phyloP scores from a whole-genome alignment of 257 asterid genomes.

The Scutellaria minor region DNA sequence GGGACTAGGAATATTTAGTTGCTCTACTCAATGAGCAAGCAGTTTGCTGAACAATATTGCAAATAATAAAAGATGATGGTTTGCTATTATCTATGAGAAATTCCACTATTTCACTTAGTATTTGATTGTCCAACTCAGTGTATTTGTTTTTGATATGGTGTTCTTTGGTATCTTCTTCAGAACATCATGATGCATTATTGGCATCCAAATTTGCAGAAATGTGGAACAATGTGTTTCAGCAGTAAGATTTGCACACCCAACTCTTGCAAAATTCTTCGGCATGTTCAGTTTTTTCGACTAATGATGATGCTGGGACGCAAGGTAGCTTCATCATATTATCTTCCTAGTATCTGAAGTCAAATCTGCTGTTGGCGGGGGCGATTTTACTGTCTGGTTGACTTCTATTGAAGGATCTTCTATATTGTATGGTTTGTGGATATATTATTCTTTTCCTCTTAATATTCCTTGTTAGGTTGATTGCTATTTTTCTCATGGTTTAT shows the following conservation, averaged over 20 bases:
- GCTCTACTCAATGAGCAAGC: too few relatives aligned
- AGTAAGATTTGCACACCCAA: slow-evolving; percentile 28
- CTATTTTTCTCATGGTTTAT: slow-evolving; percentile 19
- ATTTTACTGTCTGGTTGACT: slow-evolving; percentile 95
- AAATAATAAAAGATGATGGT: not conserved
- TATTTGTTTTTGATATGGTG: slow-evolving; percentile 3
- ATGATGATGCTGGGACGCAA: too few relatives aligned
- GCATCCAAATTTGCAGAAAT: slow-evolving; percentile 43
- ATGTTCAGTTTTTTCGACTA: not conserved
- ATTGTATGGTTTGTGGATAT: slow-evolving; percentile 67
- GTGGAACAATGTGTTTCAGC: slow-evolving; percentile 53
- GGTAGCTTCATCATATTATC: too few relatives aligned
- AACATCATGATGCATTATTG: slow-evolving; percentile 25
- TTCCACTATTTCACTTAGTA: not conserved
- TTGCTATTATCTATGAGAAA: not conserved
- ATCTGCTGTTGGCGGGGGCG: slow-evolving; percentile 82
- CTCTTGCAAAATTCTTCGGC: slow-evolving; percentile 24
- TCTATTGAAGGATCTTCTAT: slow-evolving; percentile 88
- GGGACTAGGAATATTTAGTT: too few relatives aligned
- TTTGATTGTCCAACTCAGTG: slow-evolving; percentile 21
- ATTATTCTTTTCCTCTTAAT: slow-evolving; percentile 21
- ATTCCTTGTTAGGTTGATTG: not conserved
- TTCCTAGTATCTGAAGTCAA: slow-evolving; percentile 56
- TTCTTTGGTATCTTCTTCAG: slow-evolving; percentile 41
- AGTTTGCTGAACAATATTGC: too few relatives aligned